Conservation (phyloP, 1,284 basidiomycete genomes). For the Lignosus rhinocerotis region DNA sequence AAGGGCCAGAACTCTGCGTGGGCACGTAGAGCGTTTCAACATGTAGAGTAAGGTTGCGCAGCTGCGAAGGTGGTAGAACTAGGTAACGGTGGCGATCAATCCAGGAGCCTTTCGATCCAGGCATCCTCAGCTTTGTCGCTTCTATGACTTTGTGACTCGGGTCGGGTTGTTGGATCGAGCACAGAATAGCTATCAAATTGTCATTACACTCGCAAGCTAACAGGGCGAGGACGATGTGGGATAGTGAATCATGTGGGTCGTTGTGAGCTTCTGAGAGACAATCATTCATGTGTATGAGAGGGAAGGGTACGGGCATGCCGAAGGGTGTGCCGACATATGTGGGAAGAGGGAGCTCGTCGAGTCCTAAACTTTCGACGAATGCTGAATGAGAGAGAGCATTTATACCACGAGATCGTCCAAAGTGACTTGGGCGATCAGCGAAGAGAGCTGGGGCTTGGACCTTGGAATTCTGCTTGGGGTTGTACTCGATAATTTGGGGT, state of each 20-base stretch:
- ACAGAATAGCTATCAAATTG: background rate
- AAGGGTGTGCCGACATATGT: conserved; percentile 2
- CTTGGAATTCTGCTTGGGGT: background rate
- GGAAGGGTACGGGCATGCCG: background rate
- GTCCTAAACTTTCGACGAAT: background rate
- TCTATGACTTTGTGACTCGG: no score
- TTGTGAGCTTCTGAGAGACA: background rate
- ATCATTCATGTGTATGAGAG: background rate
- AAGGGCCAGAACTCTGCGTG: no score
- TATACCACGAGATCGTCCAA: background rate
- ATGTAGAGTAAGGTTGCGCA: no score
- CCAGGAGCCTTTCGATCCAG: no score
- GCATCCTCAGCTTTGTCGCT: no score
- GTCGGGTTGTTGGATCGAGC: background rate
- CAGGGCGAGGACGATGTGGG: background rate
- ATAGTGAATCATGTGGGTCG: background rate
- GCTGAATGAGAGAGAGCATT: background rate
- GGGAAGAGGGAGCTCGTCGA: background rate
- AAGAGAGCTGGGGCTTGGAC: background rate
- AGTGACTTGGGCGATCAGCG: background rate
- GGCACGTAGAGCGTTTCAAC: no score
- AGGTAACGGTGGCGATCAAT: no score
- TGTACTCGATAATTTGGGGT: no score
- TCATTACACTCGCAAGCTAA: background rate
- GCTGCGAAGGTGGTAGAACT: no score